phyloP scores from a whole-genome alignment of 352 stramenopile species.

The Phytophthora megakarya region DNA sequence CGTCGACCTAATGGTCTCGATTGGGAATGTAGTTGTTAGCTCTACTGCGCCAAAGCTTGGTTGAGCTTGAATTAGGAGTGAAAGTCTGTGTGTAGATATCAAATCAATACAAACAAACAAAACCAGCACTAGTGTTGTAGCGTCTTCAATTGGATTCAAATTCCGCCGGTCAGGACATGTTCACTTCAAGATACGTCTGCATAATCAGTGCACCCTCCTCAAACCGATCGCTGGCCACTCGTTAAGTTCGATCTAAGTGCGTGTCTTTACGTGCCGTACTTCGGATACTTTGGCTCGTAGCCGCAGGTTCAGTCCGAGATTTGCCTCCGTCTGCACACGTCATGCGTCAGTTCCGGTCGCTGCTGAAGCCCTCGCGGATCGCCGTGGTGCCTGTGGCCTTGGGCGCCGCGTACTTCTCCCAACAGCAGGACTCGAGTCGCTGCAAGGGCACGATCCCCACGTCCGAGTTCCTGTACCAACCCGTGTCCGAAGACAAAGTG shows the following conservation, averaged over 20 bases:
- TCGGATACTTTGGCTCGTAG: slow-evolving; percentile 23
- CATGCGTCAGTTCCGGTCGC: slow-evolving; percentile 30
- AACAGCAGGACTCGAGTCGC: slow-evolving; percentile 30
- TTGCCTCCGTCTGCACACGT: not conserved
- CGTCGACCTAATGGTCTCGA: not conserved
- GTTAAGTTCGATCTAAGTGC: slow-evolving; percentile 16
- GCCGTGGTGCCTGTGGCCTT: slow-evolving; percentile 31
- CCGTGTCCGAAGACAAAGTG: slow-evolving; percentile 67
- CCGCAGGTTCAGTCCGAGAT: slow-evolving; percentile 36
- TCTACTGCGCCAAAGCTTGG: not conserved
- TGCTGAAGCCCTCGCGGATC: slow-evolving; percentile 30
- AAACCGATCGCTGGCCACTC: slow-evolving; percentile 4
- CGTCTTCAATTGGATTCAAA: too few relatives aligned
- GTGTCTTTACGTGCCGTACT: slow-evolving; percentile 29
- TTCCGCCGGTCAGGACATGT: too few relatives aligned
- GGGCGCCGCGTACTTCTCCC: slow-evolving; percentile 20
- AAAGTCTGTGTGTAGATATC: slow-evolving; percentile 30
- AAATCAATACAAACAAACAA: slow-evolving; percentile 6
- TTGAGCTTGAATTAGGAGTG: slow-evolving; percentile 1
- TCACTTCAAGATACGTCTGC: slow-evolving; percentile 9
- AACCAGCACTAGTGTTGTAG: too few relatives aligned
- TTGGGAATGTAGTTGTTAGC: not conserved
- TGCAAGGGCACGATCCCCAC: slow-evolving; percentile 49
- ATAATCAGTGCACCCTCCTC: not conserved
- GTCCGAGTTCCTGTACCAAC: slow-evolving; percentile 66